Evolutionary conservation across 163 green algal genomes (phyloP), one percentile per base, ranked within the genome.

Genomic region (Prototheca wickerhamii): DNA sequence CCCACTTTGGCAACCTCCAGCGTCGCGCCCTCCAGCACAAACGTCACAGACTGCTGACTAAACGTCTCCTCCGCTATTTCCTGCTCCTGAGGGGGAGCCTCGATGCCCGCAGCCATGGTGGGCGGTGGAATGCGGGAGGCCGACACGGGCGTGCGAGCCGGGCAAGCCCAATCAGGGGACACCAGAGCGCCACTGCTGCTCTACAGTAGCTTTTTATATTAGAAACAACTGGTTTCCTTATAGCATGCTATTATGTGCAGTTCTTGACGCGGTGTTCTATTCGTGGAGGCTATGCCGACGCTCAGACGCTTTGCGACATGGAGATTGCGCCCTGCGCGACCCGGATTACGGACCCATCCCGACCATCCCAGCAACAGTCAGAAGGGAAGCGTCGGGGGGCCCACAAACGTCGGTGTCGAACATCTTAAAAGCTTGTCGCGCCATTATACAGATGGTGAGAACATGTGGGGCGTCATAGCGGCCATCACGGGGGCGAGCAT

Each of bases 1-100:
- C 92, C 92, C 7, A 98, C 86, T 76, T 97, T 95, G 28, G 81
- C 92, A 2, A 76, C 72, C 75, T 98, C 90, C 23, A 98, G 72
- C 46, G 86, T 87, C 0, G 93, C 93, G 31, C 87, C 83, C 62
- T 98, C 93, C 33, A 98, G 72, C 23, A 97, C 77, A 67, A 98
- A 98, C 4, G 93, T 86, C 1, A 95, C 87, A 17, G 61, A 65
- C 35, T 76, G 67, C 51, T 70, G 52, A n/a, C 51, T 40, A 26
- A 49, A 28, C 28, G 28, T 52, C 21, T 43, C 42, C 3, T 34
- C 57, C 1, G 54, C n/a, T 2, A 26, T 5, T 31, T 80, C 73
- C 29, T 68, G 51, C 33, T 65, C 53, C 20, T 54, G 26, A 23
- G 49, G 17, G 8, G 59, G 28, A 25, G 61, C 40, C 30, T 72